Conservation (phyloP, 164 flowering plant genomes). For the Paratinospora sagittata region DNA sequence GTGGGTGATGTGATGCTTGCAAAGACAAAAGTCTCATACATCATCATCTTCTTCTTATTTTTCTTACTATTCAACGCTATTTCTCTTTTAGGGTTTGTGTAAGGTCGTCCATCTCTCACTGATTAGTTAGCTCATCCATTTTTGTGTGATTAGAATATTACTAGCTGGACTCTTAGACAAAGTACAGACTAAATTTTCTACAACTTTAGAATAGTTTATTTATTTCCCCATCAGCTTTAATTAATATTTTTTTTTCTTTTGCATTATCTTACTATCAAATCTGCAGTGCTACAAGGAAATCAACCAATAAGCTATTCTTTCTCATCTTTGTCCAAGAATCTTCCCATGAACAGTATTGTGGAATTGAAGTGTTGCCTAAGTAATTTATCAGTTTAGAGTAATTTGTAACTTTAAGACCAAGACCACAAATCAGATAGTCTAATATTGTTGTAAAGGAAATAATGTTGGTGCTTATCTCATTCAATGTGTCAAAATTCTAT, state of each 20-base stretch:
- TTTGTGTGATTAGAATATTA: not conserved
- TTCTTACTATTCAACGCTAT: conserved; percentile 21
- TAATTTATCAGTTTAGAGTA: not conserved
- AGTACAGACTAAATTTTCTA: conserved; percentile 9
- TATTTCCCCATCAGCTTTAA: not conserved
- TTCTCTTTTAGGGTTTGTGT: conserved; percentile 30
- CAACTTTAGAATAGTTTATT: conserved; percentile 3
- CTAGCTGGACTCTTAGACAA: conserved; percentile 2
- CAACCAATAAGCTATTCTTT: not conserved
- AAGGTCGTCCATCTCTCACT: conserved; percentile 12
- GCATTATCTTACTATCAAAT: conserved; percentile 1
- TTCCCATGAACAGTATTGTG: not conserved
- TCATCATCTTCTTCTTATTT: too few relatives aligned
- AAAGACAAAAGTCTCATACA: conserved; percentile 36
- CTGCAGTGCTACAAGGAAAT: not conserved
- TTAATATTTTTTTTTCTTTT: not conserved
- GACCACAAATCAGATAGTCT: too few relatives aligned
- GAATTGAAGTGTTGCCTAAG: not conserved
- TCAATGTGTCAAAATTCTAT: too few relatives aligned
- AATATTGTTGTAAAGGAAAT: too few relatives aligned
- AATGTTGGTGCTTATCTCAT: too few relatives aligned
- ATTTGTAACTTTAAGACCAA: too few relatives aligned
- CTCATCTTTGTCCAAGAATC: conserved; percentile 15
- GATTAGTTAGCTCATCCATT: conserved; percentile 11
- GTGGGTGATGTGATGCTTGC: conserved; percentile 35